A percentile compares a stretch with the other conserved stretches of the same genome.
Conservation (phyloP, 1,284 basidiomycete genomes). For the Fomitopsis palustris region DNA sequence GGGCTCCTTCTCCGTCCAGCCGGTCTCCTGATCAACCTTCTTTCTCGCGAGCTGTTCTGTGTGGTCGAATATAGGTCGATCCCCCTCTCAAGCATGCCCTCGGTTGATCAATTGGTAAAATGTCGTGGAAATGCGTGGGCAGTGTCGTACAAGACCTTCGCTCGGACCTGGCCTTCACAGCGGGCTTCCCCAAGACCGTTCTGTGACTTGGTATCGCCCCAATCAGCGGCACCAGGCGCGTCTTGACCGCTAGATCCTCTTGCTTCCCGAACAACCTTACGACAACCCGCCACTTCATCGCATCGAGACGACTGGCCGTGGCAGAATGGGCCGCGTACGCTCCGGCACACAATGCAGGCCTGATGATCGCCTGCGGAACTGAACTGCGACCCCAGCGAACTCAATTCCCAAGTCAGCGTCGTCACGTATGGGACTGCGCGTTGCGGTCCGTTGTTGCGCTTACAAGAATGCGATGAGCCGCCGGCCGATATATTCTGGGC, state of each 20-base stretch:
- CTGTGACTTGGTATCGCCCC: no score
- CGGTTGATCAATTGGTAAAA: background rate
- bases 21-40: background rate
- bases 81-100: background rate
- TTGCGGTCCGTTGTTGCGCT: no score
- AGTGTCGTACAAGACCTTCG: background rate
- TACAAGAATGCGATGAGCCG: no score
- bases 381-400: no score
- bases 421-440: no score
- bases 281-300: background rate
- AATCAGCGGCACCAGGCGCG: background rate
- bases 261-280: background rate
- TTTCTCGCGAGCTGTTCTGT: background rate
- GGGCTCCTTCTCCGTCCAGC: background rate
- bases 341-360: background rate
- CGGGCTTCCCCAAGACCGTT: no score
- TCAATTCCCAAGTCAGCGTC: no score
- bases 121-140: background rate
- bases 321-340: background rate
- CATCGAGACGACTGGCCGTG: background rate
- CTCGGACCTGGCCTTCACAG: no score
- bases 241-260: background rate
- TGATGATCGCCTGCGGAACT: no score
- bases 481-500: no score
- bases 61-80: background rate